Evolutionary conservation across 306 rosid species (phyloP).

Genomic region (Corylus heterophylla): DNA sequence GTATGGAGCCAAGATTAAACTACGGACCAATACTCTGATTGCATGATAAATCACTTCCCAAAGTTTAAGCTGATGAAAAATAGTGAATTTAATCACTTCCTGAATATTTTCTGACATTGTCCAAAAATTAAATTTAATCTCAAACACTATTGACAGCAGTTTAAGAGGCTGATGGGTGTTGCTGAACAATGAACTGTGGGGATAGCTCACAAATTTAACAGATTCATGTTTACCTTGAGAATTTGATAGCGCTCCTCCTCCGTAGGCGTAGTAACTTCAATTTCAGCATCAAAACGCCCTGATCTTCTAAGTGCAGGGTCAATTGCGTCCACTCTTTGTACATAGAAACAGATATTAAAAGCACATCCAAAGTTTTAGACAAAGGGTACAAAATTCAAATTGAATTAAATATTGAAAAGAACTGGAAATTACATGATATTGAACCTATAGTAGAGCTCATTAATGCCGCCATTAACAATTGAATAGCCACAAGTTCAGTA

Average conservation of each 20-base stretch:
- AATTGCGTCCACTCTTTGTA: constrained; percentile 69
- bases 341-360: constrained; percentile 19
- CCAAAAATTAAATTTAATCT: background rate
- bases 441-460: background rate
- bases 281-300: constrained; percentile 90
- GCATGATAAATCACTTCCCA: too few relatives aligned
- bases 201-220: background rate
- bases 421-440: constrained; percentile 19
- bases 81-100: too few relatives aligned
- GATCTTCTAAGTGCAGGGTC: constrained; percentile 89
- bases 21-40: too few relatives aligned
- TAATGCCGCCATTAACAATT: constrained; percentile 7
- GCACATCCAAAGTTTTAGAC: background rate
- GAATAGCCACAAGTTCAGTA: constrained; percentile 8
- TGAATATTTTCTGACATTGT: too few relatives aligned
- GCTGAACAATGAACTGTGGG: background rate
- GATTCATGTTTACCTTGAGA: constrained; percentile 60
- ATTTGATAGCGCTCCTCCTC: constrained; percentile 82
- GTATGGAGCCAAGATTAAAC: too few relatives aligned
- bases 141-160: background rate
- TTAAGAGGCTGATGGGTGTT: background rate
- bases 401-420: constrained; percentile 8
- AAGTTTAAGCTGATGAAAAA: too few relatives aligned
- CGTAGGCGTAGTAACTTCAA: constrained; percentile 79
- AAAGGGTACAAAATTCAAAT: constrained; percentile 7